Percentiles rank a stretch among this genome's conserved stretches.
phyloP scores from a whole-genome alignment of 2,329 filamentous ascomycete genomes.

The Diaporthe australafricana region DNA sequence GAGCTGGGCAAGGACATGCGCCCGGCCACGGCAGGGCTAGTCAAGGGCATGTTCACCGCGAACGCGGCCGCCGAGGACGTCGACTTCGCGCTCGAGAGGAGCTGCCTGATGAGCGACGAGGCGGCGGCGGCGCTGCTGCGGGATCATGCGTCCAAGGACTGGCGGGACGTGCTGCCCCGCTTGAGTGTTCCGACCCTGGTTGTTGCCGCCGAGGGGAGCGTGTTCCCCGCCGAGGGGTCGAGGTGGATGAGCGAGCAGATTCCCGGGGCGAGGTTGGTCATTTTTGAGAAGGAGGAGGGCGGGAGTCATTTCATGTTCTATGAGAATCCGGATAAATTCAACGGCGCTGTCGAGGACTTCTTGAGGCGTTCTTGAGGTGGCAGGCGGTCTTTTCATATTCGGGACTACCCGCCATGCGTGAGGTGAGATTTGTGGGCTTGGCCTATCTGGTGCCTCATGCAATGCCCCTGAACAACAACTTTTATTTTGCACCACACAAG shows the following conservation, averaged over 20 bases:
- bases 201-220: conserved; percentile 38
- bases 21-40: conserved; percentile 37
- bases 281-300: conserved; percentile 47
- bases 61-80: conserved; percentile 41
- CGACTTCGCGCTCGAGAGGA: conserved; percentile 43
- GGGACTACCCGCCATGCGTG: neutral
- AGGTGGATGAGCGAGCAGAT: conserved; percentile 46
- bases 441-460: neutral
- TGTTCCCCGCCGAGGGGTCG: conserved; percentile 33
- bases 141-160: conserved; percentile 44
- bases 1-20: conserved; percentile 39
- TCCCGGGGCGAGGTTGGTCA: conserved; percentile 40
- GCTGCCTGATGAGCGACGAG: conserved; percentile 43
- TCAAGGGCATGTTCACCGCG: conserved; percentile 43
- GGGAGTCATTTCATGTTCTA: conserved; percentile 49
- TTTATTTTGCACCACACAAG: neutral
- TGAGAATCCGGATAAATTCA: conserved; percentile 49
- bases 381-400: too few relatives aligned
- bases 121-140: conserved; percentile 43
- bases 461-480: neutral
- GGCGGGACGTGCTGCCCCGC: conserved; percentile 45
- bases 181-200: conserved; percentile 46
- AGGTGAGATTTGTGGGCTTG: neutral
- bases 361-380: neutral
- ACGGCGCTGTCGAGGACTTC: conserved; percentile 46